These are phyloP conservation scores for Ruellia speciosa DNA, from an alignment of 305 asterid genomes.

Conservation along the genomic window DNA sequence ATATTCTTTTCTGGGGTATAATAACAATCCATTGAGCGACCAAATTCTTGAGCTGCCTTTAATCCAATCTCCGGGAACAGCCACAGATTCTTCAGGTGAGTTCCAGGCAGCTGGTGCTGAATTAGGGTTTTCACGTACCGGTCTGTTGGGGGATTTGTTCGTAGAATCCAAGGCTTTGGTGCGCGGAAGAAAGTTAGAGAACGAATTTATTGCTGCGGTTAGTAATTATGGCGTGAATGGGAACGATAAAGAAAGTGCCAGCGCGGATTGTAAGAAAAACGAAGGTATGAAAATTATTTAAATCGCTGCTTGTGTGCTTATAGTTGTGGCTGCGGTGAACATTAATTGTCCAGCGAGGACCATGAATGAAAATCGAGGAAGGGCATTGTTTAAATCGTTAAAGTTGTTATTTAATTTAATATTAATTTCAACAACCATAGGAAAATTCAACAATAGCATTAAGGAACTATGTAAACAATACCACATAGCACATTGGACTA, in stretches of 20 bases:
- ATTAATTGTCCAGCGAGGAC: no score
- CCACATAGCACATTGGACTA: no score
- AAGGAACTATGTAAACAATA: no score
- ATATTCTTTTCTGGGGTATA: slow-evolving; percentile 23
- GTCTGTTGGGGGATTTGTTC: slow-evolving; percentile 52
- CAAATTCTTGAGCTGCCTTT: slow-evolving; percentile 38
- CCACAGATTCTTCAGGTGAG: slow-evolving; percentile 10
- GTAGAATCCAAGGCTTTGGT: slow-evolving; percentile 34
- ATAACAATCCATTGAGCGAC: slow-evolving; percentile 4
- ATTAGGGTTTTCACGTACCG: slow-evolving; percentile 27
- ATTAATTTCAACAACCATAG: no score
- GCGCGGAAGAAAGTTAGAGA: slow-evolving; percentile 16
- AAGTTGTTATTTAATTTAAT: no score
- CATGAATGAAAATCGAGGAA: no score
- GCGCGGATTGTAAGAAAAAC: slow-evolving; percentile 19
- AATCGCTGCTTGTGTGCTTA: background rate
- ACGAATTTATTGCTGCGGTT: slow-evolving; percentile 16
- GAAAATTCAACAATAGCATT: no score
- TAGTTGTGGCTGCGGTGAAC: background rate
- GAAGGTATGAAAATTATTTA: slow-evolving; percentile 20
- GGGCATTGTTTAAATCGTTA: no score
- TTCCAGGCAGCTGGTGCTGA: slow-evolving; percentile 26
- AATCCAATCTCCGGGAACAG: slow-evolving; percentile 28
- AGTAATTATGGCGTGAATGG: slow-evolving; percentile 22
- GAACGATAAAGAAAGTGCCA: slow-evolving; percentile 6